Evolutionary conservation across 176 grass and related monocot genomes (phyloP).

Genomic region (Tuctoria greenei): DNA sequence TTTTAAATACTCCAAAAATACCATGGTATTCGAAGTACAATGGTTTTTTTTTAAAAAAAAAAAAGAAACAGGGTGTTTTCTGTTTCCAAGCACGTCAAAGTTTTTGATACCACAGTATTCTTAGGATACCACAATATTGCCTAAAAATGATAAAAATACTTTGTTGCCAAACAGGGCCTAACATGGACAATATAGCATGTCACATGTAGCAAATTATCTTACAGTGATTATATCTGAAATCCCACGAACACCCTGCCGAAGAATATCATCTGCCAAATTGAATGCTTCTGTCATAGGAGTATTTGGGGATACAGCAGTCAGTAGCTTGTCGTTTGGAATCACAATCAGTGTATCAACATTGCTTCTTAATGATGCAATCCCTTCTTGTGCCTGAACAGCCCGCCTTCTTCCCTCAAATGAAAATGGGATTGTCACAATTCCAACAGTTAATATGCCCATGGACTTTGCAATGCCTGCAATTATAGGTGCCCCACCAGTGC

Average conservation of each 20-base stretch:
- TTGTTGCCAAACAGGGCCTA: no score
- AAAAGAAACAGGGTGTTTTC: no score
- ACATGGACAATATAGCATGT: neutral
- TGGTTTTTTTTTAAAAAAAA: no score
- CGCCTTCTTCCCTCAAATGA: constrained; percentile 80
- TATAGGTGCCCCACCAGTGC: constrained; percentile 71
- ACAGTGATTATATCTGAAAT: constrained; percentile 93
- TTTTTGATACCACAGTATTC: no score
- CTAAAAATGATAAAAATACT: no score
- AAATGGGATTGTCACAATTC: constrained; percentile 84
- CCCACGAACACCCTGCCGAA: constrained; percentile 74
- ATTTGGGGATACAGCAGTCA: constrained; percentile 78
- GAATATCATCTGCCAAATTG: constrained; percentile 88
- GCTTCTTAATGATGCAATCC: constrained; percentile 71
- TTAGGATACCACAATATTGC: no score
- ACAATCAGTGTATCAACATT: constrained; percentile 89
- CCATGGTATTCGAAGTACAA: no score
- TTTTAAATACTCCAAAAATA: no score
- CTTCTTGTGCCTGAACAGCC: constrained; percentile 82
- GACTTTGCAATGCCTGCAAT: constrained; percentile 80
- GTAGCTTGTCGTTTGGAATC: constrained; percentile 87
- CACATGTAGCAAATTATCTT: constrained; percentile 1
- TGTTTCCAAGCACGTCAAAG: no score
- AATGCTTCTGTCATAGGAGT: constrained; percentile 81
- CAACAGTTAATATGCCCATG: constrained; percentile 83